Evolutionary conservation across 306 rosid genomes (phyloP), one percentile per base, ranked within the genome.

Genomic region (Vachellia collinsii): DNA sequence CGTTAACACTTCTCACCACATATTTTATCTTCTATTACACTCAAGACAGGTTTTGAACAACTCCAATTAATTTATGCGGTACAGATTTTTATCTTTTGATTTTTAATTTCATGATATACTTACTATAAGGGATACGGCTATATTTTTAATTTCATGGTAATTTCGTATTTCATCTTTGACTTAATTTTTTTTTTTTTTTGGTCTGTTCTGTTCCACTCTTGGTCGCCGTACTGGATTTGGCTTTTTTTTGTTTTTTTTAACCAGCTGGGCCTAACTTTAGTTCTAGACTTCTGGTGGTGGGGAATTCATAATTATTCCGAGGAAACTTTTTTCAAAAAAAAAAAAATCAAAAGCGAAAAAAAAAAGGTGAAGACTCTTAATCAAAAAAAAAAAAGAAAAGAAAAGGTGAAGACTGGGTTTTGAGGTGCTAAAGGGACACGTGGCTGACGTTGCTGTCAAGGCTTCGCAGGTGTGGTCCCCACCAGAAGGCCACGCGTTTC

Each of bases 401-500:
- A 61, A 66, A n/a, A 3, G 47, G 12, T 20, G 9, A 73, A 68
- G 23, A 37, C 20, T 36, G 25, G 1, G 73, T 41, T 41, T 41
- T 2, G 73, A n/a, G 73, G 42, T 68, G 73, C 19, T 4, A 9
- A 19, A 12, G 23, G 39, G 83, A 90, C 88, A 90, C 87, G 87
- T 90, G 94, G 86, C 85, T 9, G n/a, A 53, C 29, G 70, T 4
- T 74, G 87, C 83, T 85, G 88, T 65, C 84, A 37, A 50, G n/a
- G 74, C 43, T 77, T 73, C 19, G 70, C 58, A 23, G 44, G 14
- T 20, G 86, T 80, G 92, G 93, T 50, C 90, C 94, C 97, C 88
- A 78, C 87, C 2, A 0, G 7, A 19, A 46, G 38, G 89, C 91
- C 93, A 88, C 97, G 92, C 91, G 94, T 90, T 85, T 43, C 80